These are phyloP conservation scores for Kalmusia sp. DNA, from an alignment of 2,329 filamentous ascomycete genomes.

Conservation along the genomic window DNA sequence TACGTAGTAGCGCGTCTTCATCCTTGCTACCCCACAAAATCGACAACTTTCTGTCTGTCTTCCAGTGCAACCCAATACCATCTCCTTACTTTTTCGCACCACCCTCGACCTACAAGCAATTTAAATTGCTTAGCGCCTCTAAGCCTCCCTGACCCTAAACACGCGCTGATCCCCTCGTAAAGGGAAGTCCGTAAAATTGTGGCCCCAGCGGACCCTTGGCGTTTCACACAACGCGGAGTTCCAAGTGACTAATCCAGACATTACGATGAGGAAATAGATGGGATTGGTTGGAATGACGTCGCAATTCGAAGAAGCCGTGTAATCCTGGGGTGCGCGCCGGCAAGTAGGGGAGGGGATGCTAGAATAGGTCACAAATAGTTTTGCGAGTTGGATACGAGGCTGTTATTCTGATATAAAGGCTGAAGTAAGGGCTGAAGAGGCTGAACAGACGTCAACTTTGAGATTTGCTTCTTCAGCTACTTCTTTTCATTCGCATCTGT, in stretches of 20 bases:
- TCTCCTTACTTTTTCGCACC: no score
- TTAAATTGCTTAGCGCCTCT: no score
- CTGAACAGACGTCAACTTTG: not conserved
- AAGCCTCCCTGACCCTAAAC: not conserved
- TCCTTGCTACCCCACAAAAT: no score
- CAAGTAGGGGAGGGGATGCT: not conserved
- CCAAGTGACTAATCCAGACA: constrained; percentile 1
- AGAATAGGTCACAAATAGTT: not conserved
- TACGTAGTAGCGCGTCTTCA: no score
- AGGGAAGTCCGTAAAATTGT: constrained; percentile 2
- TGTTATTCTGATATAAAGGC: not conserved
- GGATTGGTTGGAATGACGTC: not conserved
- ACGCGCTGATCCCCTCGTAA: not conserved
- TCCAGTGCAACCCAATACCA: no score
- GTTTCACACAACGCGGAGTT: constrained; percentile 4
- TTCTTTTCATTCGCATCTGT: not conserved
- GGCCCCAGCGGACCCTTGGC: constrained; percentile 1
- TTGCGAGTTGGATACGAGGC: not conserved
- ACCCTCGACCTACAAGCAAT: no score
- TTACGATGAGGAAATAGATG: not conserved
- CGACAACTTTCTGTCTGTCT: no score
- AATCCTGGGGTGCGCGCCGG: not conserved
- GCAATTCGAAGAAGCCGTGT: not conserved
- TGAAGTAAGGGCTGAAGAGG: not conserved
- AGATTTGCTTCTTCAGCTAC: not conserved